Percentiles rank a stretch among this genome's conserved stretches.
These are phyloP conservation scores for Thalassiosira mediterranea DNA, from an alignment of 352 stramenopile genomes.

Conservation along the genomic window DNA sequence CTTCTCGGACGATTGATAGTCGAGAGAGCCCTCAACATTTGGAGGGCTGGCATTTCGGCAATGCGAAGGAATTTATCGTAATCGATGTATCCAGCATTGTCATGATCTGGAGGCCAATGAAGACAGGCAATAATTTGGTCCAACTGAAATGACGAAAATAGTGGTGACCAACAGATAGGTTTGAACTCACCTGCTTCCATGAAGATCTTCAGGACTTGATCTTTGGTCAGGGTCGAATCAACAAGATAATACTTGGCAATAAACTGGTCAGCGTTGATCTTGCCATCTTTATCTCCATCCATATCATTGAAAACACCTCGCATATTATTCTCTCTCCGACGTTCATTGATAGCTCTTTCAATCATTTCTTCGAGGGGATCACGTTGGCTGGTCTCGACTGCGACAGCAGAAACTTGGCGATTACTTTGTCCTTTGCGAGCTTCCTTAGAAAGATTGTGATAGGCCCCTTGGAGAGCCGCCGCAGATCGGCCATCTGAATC, in stretches of 20 bases:
- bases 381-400: constrained; percentile 13
- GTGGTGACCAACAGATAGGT: too few relatives aligned
- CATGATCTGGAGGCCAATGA: too few relatives aligned
- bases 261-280: constrained; percentile 64
- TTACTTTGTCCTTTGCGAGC: too few relatives aligned
- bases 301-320: constrained; percentile 67
- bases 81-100: constrained; percentile 16
- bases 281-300: constrained; percentile 59
- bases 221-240: constrained; percentile 4
- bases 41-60: constrained; percentile 8
- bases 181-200: constrained; percentile 47
- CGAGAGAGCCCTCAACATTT: constrained; percentile 8
- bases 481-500: too few relatives aligned
- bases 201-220: constrained; percentile 30
- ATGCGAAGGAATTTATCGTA: constrained; percentile 34
- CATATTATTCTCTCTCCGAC: constrained; percentile 52
- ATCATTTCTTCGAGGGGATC: constrained; percentile 19
- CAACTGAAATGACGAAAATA: too few relatives aligned
- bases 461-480: too few relatives aligned
- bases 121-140: too few relatives aligned
- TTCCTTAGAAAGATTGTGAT: constrained; percentile 42
- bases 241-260: constrained; percentile 52
- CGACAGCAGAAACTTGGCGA: too few relatives aligned
- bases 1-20: constrained; percentile 15
- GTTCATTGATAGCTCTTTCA: constrained; percentile 61